phyloP scores from a whole-genome alignment of 441 rosid species.

The Arabidopsis hybrid region DNA sequence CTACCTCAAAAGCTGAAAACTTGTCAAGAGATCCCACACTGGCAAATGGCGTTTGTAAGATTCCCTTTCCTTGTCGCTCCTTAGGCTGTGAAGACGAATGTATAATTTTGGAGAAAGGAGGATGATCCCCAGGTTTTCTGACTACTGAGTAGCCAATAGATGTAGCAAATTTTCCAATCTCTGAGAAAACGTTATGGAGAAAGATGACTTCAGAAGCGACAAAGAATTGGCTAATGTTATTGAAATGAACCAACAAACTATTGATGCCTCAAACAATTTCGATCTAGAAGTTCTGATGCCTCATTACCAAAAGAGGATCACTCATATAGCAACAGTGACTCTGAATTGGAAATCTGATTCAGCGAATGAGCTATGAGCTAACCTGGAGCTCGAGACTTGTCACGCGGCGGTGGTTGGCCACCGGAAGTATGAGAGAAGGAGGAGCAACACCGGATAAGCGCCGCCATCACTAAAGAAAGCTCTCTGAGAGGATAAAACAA shows the following conservation, averaged over 20 bases:
- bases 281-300: not conserved
- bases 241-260: too few species aligned
- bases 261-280: too few species aligned
- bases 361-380: slow-evolving; percentile 30
- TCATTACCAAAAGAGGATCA: slow-evolving; percentile 24
- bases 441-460: slow-evolving; percentile 61
- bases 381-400: slow-evolving; percentile 51
- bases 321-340: slow-evolving; percentile 13
- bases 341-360: not conserved
- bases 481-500: slow-evolving; percentile 38
- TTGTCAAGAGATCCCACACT: slow-evolving; percentile 35
- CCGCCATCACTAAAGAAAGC: slow-evolving; percentile 50
- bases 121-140: slow-evolving; percentile 34
- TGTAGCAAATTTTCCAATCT: slow-evolving; percentile 44
- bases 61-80: slow-evolving; percentile 22
- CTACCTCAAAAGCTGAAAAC: slow-evolving; percentile 76
- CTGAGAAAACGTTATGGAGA: slow-evolving; percentile 41
- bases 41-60: slow-evolving; percentile 30
- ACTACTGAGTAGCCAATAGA: not conserved
- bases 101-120: slow-evolving; percentile 31
- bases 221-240: not conserved
- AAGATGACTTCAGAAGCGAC: slow-evolving; percentile 9
- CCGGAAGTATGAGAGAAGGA: slow-evolving; percentile 49
- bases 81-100: slow-evolving; percentile 19
- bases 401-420: slow-evolving; percentile 49